These are phyloP conservation scores for Fragaria nilgerrensis DNA, from an alignment of 306 rosid genomes.

Conservation along the genomic window DNA sequence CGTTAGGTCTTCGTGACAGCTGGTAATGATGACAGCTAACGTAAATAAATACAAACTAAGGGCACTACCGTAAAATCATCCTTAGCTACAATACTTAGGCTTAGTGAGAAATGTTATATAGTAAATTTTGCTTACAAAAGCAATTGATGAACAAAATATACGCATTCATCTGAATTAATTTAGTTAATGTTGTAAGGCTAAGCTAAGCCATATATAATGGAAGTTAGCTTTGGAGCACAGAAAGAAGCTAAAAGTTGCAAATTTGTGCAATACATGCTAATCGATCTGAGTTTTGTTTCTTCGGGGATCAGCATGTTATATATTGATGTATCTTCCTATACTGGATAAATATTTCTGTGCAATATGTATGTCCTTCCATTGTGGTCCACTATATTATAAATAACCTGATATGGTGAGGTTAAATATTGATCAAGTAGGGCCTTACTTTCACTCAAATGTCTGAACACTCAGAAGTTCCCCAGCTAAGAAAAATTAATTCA, in stretches of 20 bases:
- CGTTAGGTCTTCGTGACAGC: too few species aligned
- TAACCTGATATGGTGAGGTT: background rate
- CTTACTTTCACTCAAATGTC: background rate
- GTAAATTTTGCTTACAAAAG: too few species aligned
- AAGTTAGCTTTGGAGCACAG: background rate
- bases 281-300: background rate
- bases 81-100: too few species aligned
- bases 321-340: background rate
- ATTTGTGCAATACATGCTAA: background rate
- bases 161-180: background rate
- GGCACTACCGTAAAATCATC: too few species aligned
- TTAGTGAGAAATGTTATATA: too few species aligned
- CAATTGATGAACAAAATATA: background rate
- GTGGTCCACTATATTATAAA: constrained; percentile 10
- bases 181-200: background rate
- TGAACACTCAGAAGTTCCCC: background rate
- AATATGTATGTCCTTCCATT: background rate
- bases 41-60: too few species aligned
- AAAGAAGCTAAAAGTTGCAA: background rate
- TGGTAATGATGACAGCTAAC: too few species aligned
- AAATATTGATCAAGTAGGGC: constrained; percentile 8
- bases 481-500: background rate
- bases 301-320: background rate
- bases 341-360: background rate
- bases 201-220: background rate